These are phyloP conservation scores for Trichoderma asperellum DNA, from an alignment of 2,329 filamentous ascomycete species.

Conservation along the genomic window DNA sequence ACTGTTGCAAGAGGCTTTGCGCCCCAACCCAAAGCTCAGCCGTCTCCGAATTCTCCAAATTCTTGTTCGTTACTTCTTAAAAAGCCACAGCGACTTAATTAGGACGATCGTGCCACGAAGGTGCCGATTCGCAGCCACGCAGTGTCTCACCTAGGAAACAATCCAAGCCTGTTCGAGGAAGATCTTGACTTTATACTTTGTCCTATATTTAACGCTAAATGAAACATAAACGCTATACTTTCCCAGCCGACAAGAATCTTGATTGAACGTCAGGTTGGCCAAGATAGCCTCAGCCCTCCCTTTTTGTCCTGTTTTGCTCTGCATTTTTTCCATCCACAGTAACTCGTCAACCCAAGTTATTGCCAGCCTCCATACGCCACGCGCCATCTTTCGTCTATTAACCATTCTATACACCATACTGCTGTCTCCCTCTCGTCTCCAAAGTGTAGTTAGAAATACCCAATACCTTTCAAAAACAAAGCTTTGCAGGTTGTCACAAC, in stretches of 20 bases:
- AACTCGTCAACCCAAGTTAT: conserved; percentile 18
- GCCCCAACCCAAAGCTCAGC: neutral
- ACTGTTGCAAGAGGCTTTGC: neutral
- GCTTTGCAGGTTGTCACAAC: neutral
- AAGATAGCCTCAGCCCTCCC: neutral
- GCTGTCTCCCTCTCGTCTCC: neutral
- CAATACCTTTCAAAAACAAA: conserved; percentile 2
- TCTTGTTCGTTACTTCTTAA: neutral
- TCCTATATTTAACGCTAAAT: conserved; percentile 17
- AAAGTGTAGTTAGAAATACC: conserved; percentile 18
- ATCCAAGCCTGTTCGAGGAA: neutral
- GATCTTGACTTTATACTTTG: conserved; percentile 12
- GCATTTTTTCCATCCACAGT: conserved; percentile 15
- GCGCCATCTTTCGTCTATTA: conserved; percentile 23
- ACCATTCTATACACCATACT: conserved; percentile 17
- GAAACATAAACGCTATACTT: conserved; percentile 15
- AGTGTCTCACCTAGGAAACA: neutral
- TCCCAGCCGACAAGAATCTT: conserved; percentile 1
- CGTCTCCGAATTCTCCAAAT: neutral
- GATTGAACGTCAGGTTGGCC: conserved; percentile 1
- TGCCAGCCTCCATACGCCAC: conserved; percentile 26
- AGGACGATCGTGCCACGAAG: neutral
- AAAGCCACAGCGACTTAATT: conserved; percentile 2
- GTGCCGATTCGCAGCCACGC: neutral
- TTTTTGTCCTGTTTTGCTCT: conserved; percentile 6